phyloP scores from a whole-genome alignment of 495 filamentous ascomycete genomes.

The Trichodelitschia bisporula region DNA sequence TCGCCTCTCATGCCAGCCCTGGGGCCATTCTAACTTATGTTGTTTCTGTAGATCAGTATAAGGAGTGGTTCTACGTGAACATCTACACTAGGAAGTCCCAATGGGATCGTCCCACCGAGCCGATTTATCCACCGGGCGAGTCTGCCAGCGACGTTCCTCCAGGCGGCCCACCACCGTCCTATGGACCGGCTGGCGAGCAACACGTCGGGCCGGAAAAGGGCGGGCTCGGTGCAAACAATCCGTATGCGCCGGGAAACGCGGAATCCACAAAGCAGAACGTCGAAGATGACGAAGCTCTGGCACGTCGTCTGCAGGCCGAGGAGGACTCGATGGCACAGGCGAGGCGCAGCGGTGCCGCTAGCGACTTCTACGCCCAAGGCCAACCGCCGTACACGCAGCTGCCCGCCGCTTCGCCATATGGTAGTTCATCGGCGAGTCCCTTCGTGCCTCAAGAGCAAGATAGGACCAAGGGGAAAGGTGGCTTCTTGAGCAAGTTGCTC shows the following conservation, averaged over 20 bases:
- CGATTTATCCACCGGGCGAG: constrained; percentile 23
- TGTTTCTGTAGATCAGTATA: constrained; percentile 9
- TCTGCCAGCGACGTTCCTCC: constrained; percentile 16
- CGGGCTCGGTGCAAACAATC: constrained; percentile 33
- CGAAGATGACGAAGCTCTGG: constrained; percentile 48
- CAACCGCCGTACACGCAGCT: neutral
- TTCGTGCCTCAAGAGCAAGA: too few relatives aligned
- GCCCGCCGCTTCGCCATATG: too few relatives aligned
- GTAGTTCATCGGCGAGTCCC: too few relatives aligned
- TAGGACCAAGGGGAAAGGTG: too few relatives aligned
- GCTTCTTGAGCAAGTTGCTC: constrained; percentile 30
- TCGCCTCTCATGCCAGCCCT: neutral
- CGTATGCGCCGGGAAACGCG: constrained; percentile 19
- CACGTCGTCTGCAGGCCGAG: constrained; percentile 57
- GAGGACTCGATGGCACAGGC: constrained; percentile 29
- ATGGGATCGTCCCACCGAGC: constrained; percentile 55
- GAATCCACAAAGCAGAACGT: constrained; percentile 14
- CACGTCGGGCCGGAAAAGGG: constrained; percentile 24
- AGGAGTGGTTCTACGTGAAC: constrained; percentile 62
- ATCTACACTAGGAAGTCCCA: constrained; percentile 63
- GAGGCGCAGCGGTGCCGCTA: constrained; percentile 15
- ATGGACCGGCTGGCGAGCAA: constrained; percentile 20
- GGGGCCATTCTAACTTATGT: neutral
- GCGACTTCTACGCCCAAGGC: constrained; percentile 21
- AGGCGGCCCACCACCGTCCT: constrained; percentile 35